Conservation (phyloP, 495 filamentous ascomycete species). For the Talaromyces liani region DNA sequence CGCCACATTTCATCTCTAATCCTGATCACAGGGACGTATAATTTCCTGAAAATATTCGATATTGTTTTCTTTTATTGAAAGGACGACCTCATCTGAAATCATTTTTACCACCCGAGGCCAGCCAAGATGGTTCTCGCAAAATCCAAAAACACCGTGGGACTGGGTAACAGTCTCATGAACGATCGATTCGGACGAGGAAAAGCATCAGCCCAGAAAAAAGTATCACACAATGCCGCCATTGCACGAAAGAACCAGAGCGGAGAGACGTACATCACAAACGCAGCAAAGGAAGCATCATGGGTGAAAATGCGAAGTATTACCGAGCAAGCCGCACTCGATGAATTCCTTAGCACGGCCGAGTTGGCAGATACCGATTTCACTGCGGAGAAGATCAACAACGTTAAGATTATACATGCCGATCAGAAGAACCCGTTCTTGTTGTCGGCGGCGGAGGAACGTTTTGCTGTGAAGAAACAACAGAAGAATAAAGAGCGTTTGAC, state of each 20-base stretch:
- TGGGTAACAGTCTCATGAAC: slow-evolving; percentile 89
- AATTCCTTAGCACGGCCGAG: slow-evolving; percentile 80
- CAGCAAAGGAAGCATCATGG: slow-evolving; percentile 38
- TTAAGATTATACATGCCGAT: slow-evolving; percentile 94
- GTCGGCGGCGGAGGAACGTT: slow-evolving; percentile 76
- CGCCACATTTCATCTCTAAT: not conserved
- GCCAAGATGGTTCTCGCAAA: slow-evolving; percentile 84
- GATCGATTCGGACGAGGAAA: slow-evolving; percentile 89
- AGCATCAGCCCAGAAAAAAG: slow-evolving; percentile 60
- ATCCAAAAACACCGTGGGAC: slow-evolving; percentile 88
- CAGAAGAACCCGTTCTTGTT: slow-evolving; percentile 94
- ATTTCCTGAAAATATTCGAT: not conserved
- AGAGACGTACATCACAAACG: slow-evolving; percentile 43
- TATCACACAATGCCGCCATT: slow-evolving; percentile 53
- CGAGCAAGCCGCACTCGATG: slow-evolving; percentile 91
- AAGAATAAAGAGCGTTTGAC: slow-evolving; percentile 71
- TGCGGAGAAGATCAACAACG: slow-evolving; percentile 96
- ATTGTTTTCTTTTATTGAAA: not conserved
- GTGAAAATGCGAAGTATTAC: slow-evolving; percentile 96
- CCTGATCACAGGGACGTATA: not conserved
- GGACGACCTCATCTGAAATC: not conserved
- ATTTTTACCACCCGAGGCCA: slow-evolving; percentile 14
- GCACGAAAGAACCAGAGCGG: slow-evolving; percentile 36
- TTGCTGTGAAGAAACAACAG: slow-evolving; percentile 69
- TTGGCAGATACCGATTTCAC: slow-evolving; percentile 97